Conservation (phyloP, 345 rosid genomes). For the Syzygium jambos region DNA sequence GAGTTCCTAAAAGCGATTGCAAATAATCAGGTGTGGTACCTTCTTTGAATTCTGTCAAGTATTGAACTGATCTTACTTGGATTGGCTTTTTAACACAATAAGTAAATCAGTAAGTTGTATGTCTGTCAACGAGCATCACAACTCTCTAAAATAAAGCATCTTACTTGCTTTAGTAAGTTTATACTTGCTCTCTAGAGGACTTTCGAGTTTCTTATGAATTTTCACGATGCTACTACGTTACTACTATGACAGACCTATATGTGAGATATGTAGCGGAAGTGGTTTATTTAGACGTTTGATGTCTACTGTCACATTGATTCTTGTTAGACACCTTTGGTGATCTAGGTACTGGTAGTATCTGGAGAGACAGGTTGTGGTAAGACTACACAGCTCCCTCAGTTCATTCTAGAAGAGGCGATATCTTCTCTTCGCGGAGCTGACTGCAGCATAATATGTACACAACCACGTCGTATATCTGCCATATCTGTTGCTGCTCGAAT, state of each 20-base stretch:
- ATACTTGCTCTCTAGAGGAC: not conserved
- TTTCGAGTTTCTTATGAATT: not conserved
- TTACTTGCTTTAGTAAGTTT: not conserved
- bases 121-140: not conserved
- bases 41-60: not conserved
- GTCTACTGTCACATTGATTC: not conserved
- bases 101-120: not conserved
- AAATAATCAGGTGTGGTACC: conserved; percentile 59
- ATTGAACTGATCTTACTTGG: not conserved
- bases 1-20: conserved; percentile 72
- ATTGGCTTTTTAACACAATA: not conserved
- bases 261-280: not conserved
- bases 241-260: not conserved
- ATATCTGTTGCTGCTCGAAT: conserved; percentile 93
- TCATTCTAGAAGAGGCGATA: conserved; percentile 86
- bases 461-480: conserved; percentile 94
- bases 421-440: conserved; percentile 64
- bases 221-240: not conserved
- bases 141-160: not conserved
- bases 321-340: not conserved
- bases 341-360: conserved; percentile 80
- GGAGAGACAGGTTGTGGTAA: conserved; percentile 99
- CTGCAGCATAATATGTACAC: conserved; percentile 90
- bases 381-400: conserved; percentile 96
- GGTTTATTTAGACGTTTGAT: not conserved